Base-by-base conservation (phyloP, 805 yeast genomes). In the Cyberlindnera maclurae region DNA sequence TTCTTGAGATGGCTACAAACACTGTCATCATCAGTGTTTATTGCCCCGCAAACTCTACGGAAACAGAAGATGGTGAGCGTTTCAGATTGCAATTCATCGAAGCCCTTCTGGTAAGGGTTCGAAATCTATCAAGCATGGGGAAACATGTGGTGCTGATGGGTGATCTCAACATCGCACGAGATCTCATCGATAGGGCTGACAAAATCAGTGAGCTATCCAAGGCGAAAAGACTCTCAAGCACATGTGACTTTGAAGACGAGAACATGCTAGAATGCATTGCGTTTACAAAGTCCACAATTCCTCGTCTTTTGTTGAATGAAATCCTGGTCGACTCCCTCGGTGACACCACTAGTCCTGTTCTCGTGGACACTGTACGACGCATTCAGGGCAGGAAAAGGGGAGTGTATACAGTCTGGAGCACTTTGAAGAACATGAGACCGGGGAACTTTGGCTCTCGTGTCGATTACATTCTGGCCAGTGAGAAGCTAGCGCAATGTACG, bases 361-460 rank as follows among this genome's bases (percentile, higher is more conserved):
- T 83, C 26, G 56, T 69, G 39, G 94, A 84, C 54, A 64, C 80
- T 0, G 71, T 79, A 0, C 65, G 97, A 32, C 54, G 59, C 22
- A 40, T 55, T 2, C 80, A 79, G 44, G 79, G 82, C 1, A 60
- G 81, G 15, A 64, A 77, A 34, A 55, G 72, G 51, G 77, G 74
- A 16, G 67, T 88, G 74, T 93, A 82, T 55, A 88, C 97, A 0
- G 93, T 89, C 34, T 90, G 98, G 98, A 89, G 88, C 58, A 82
- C 88, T 2, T 60, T 79, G 48, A 73, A 75, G 37, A 82, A 82
- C 49, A 72, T 83, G 15, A 63, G 98, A 24, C 88, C 93, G 1
- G 67, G 80, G 1, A 90, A 90, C 54, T 82, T 71, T 58, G 97
- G 98, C 0, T 82, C 96, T 2, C 66, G 98, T 38, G 81, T 90